Base-by-base conservation (phyloP, 305 asterid species). In the Plantago coronopus region DNA sequence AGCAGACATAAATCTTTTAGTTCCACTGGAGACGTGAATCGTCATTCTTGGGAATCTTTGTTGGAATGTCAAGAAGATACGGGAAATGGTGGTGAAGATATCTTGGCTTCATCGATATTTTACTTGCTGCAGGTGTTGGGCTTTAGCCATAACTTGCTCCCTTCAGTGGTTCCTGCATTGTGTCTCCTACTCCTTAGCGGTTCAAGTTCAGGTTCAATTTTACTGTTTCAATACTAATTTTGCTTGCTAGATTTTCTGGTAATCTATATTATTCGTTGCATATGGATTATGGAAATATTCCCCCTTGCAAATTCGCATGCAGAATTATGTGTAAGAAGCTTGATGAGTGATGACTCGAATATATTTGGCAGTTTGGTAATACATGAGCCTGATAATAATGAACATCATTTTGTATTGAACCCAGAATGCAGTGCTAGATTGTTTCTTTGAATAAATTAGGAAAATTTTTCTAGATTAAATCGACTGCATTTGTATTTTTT, bases 101-200 rank as follows among this genome's bases (percentile, higher is more conserved):
- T 69, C 40, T 75, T 91, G 69, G 90, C 89, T 59, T 68, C 72
- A 58, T 69, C 95, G 20, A 76, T 91, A 57, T 69, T 75, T 78
- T 86, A 78, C 73, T 77, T 91, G 65, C 87, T 88, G 64, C 95
- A 84, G 75, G 64, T 77, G 60, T 69, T 78, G 54, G 71, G 83
- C 69, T 71, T 76, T 66, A 69, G 72, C 71, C 82, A 70, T 69
- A 34, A 57, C 46, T 62, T 77, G 64, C 89, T 91, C 62, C 89
- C 85, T 4, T 83, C 95, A n/a, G 83, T 80, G 57, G 95, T 86
- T 69, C 78, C 87, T 66, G 89, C 95, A 50, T 80, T 88, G 4
- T 78, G 78, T 76, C 81, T 88, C 72, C 82, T 90, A 69, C 84
- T 88, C 48, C 70, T 65, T 65, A 40, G 76, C 5, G 66, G 63